Evolutionary conservation across 805 yeast genomes (phyloP), one percentile per base, ranked within the genome.

Genomic region (Blastobotrys terrestris): DNA sequence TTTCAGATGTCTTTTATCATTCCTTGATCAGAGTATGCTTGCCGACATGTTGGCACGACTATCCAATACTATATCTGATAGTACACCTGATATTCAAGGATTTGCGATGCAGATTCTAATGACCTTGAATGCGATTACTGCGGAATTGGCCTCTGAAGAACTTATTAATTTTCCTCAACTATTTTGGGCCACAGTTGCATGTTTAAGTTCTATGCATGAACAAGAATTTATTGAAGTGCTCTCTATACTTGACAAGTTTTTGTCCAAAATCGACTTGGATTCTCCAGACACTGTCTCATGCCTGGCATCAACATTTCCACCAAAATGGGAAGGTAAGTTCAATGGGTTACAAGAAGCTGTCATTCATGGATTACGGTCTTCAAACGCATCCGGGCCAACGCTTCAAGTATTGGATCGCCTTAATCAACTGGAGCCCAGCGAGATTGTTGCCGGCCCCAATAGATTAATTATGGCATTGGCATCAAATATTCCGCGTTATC

Each of bases 21-120:
- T 84, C 60, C 71, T 92, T 55, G 97, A 94, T 63, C 91, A 85
- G 63, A 75, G 78, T 8, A 92, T 94, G 97, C 72, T 95, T 45
- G 81, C 88, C 52, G 98, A 91, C 69, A 88, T 94, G 96, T 73
- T 94, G 8, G 96, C 92, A 52, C 78, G 99, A 55, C 74, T 94
- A 31, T 88, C 97, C 0, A 91, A 90, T 61, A 95, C 99, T 0
- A 84, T 94, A 5, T 83, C 97, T 0, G 99, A 95, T 65, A 89
- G 84, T 42, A 81, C 89, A 8, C 71, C 80, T 0, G 99, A 94
- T 60, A 91, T 94, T 40, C 98, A 92, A 68, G 96, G 97, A 0
- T 95, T 95, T 69, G 84, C 97, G 0, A 87, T 94, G 91, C 99
- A 94, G 69, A 94, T 94, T 51, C 71, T 94, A 57, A 92, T 94